Evolutionary conservation across 176 grass and related monocot genomes (phyloP).

Genomic region (Rhipidocladum racemiflorum): DNA sequence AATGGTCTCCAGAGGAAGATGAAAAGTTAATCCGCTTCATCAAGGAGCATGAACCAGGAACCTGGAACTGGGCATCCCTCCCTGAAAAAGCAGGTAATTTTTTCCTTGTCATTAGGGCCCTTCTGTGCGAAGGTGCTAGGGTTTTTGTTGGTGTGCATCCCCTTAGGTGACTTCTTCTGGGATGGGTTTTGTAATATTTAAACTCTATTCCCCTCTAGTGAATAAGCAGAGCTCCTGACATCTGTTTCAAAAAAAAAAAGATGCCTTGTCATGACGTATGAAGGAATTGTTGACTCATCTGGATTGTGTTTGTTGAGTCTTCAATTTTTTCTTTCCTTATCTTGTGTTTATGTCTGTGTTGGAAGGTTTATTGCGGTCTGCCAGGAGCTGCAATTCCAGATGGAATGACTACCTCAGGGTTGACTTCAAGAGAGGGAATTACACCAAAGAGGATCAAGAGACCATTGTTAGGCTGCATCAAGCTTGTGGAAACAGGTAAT

Average conservation of each 20-base stretch:
- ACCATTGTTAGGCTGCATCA: not conserved
- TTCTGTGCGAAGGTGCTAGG: no score
- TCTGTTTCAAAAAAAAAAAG: no score
- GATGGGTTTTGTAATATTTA: no score
- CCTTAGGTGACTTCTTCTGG: no score
- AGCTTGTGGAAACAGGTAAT: no score
- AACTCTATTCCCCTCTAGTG: no score
- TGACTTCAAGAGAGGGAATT: not conserved
- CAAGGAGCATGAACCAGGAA: not conserved
- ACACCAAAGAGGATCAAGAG: not conserved
- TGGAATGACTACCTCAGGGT: not conserved
- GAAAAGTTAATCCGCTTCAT: not conserved
- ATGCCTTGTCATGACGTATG: not conserved
- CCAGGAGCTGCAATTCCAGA: not conserved
- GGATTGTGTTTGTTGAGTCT: not conserved
- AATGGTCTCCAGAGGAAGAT: not conserved
- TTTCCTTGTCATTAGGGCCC: not conserved
- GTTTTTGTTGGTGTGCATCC: no score
- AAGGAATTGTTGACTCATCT: not conserved
- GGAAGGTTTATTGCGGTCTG: not conserved
- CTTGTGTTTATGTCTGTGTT: not conserved
- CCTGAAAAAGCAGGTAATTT: not conserved
- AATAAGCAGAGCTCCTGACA: no score
- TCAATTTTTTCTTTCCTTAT: not conserved
- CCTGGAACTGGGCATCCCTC: not conserved